phyloP scores from a whole-genome alignment of 192 early-diverging fungal species.

The Pilobolus umbonatus region DNA sequence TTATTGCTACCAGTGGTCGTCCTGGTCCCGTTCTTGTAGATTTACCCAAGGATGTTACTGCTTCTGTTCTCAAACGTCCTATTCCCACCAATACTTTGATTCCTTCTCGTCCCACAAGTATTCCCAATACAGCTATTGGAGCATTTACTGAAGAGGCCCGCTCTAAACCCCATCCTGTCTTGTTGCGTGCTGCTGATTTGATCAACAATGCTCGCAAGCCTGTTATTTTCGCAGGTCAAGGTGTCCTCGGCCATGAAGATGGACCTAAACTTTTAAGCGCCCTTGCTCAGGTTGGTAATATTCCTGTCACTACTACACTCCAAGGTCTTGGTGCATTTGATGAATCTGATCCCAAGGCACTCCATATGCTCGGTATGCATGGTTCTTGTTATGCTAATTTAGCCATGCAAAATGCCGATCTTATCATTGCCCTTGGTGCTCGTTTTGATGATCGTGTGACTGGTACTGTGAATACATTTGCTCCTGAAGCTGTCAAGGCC shows the following conservation, averaged over 20 bases:
- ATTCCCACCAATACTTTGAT: slow-evolving; percentile 73
- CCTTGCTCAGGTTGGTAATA: slow-evolving; percentile 82
- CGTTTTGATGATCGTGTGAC: slow-evolving; percentile 99
- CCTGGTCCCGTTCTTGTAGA: slow-evolving; percentile 97
- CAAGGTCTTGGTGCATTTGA: slow-evolving; percentile 92
- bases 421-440: slow-evolving; percentile 92
- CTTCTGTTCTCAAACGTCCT: slow-evolving; percentile 75
- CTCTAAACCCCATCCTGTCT: slow-evolving; percentile 44
- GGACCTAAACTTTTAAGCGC: slow-evolving; percentile 78
- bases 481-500: slow-evolving; percentile 87
- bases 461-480: slow-evolving; percentile 80
- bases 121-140: slow-evolving; percentile 46
- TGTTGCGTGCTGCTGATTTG: slow-evolving; percentile 73
- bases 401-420: slow-evolving; percentile 95
- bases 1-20: slow-evolving; percentile 91
- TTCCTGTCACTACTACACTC: slow-evolving; percentile 97
- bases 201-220: slow-evolving; percentile 88
- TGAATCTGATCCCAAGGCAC: slow-evolving; percentile 79
- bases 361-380: slow-evolving; percentile 99
- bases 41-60: slow-evolving; percentile 97
- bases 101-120: slow-evolving; percentile 59
- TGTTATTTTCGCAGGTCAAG: slow-evolving; percentile 94
- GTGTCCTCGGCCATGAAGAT: slow-evolving; percentile 75
- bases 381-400: slow-evolving; percentile 96
- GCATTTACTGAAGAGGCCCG: slow-evolving; percentile 41